Conservation (phyloP, 192 early-diverging fungal species). For the Coemansia sp. region DNA sequence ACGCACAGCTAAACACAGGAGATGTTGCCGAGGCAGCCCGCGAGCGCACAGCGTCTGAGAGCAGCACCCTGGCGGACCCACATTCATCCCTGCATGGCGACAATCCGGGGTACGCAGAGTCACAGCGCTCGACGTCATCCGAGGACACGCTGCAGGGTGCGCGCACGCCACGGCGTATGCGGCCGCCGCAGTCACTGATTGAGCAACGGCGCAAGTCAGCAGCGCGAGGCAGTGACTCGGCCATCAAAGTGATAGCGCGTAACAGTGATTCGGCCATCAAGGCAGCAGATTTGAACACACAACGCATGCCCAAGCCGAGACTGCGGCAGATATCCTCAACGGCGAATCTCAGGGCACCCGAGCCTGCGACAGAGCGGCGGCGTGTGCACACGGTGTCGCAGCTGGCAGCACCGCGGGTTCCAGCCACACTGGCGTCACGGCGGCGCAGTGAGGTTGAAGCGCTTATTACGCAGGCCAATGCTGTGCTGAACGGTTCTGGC, state of each 20-base stretch:
- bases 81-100: not conserved
- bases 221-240: slow-evolving; percentile 22
- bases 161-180: not conserved
- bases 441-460: slow-evolving; percentile 46
- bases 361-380: not conserved
- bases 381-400: slow-evolving; percentile 15
- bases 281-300: too few species aligned
- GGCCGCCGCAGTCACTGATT: slow-evolving; percentile 4
- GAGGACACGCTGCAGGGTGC: slow-evolving; percentile 14
- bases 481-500: slow-evolving; percentile 24
- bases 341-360: slow-evolving; percentile 6
- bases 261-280: too few species aligned
- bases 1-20: slow-evolving; percentile 3
- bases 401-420: slow-evolving; percentile 9
- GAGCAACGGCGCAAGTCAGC: slow-evolving; percentile 11
- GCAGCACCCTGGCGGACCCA: slow-evolving; percentile 25
- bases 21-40: not conserved
- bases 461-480: slow-evolving; percentile 48
- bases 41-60: slow-evolving; percentile 27
- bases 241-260: not conserved
- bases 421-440: slow-evolving; percentile 13
- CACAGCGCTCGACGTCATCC: slow-evolving; percentile 11
- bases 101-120: slow-evolving; percentile 11
- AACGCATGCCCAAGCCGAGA: not conserved
- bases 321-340: not conserved